Percentiles rank a stretch among this genome's conserved stretches.
Evolutionary conservation across 2,329 filamentous ascomycete genomes (phyloP).

Genomic region (Nigrospora oryzae): DNA sequence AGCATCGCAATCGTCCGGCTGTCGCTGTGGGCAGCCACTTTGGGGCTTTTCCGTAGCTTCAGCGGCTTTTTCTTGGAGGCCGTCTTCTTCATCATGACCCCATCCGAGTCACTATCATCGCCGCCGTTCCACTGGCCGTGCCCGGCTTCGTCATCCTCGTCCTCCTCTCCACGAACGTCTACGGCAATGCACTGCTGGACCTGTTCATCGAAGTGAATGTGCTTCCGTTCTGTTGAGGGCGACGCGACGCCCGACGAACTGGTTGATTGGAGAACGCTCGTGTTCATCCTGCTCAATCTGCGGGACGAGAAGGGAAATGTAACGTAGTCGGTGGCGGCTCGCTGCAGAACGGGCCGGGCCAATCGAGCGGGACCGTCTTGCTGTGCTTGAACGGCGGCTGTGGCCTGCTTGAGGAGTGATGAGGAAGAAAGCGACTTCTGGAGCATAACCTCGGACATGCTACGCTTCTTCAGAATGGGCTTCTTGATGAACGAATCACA

Average conservation of each 20-base stretch:
- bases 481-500: slow-evolving; percentile 69
- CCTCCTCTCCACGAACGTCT: slow-evolving; percentile 73
- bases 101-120: slow-evolving; percentile 59
- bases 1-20: slow-evolving; percentile 84
- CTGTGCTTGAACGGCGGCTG: slow-evolving; percentile 78
- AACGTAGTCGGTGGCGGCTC: slow-evolving; percentile 61
- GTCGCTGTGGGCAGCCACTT: slow-evolving; percentile 43
- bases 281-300: slow-evolving; percentile 52
- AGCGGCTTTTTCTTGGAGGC: slow-evolving; percentile 48
- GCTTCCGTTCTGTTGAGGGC: slow-evolving; percentile 61
- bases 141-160: slow-evolving; percentile 57
- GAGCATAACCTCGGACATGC: slow-evolving; percentile 91
- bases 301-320: slow-evolving; percentile 56
- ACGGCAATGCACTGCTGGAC: slow-evolving; percentile 95
- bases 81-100: slow-evolving; percentile 73
- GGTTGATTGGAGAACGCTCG: slow-evolving; percentile 56
- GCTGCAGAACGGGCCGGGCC: slow-evolving; percentile 47
- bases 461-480: slow-evolving; percentile 92
- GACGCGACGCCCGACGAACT: slow-evolving; percentile 62
- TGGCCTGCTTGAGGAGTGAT: slow-evolving; percentile 82
- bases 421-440: slow-evolving; percentile 82
- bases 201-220: slow-evolving; percentile 95
- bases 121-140: slow-evolving; percentile 25
- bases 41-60: slow-evolving; percentile 33
- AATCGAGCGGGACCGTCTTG: slow-evolving; percentile 43